Evolutionary conservation across 202 grass and related monocot genomes (phyloP), one percentile per base, ranked within the genome.

Genomic region (Cymbopogon flexuosus): DNA sequence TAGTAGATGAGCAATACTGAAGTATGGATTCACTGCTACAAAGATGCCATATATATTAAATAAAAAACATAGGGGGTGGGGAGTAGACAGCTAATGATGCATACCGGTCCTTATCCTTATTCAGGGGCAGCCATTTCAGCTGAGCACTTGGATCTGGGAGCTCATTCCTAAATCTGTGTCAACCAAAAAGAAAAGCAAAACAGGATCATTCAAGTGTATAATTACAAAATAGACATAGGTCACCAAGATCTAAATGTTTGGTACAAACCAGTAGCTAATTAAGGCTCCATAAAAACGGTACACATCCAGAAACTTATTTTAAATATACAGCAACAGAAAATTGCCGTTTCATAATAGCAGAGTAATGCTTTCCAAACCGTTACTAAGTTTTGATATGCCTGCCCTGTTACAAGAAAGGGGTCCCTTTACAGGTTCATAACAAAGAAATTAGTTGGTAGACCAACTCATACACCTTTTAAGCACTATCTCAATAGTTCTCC

Each of bases 61-160:
- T 22, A 79, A 19, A 63, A 62, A 51, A 84, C 59, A 46, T 46
- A 73, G 41, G 41, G 40, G 41, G 9, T 71, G 72, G 40, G 41
- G 22, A 76, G 60, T 65, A 86, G 39, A 64, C 72, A 77, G 59
- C 1, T 64, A 79, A 41, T 58, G 19, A 52, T 86, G 34, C 68
- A 73, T 91, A 99, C 96, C 92, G 61, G 62, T 96, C 92, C 79
- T 99, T 98, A 86, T 98, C 92, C 42, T 86, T 99, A 84, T 93
- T 91, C 16, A 99, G 81, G 33, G 96, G 83, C 59, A 99, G 83
- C 88, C 92, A 87, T 88, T 96, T 99, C 70, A 90, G 87, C 59
- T 88, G 90, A 40, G 90, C 87, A 41, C 86, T 96, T 78, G 92
- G 82, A 83, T 99, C 96, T 14, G 96, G 96, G 42, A 99, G 78